These are phyloP conservation scores for Debaryomyces hansenii DNA, from an alignment of 805 yeast genomes.

Conservation along the genomic window DNA sequence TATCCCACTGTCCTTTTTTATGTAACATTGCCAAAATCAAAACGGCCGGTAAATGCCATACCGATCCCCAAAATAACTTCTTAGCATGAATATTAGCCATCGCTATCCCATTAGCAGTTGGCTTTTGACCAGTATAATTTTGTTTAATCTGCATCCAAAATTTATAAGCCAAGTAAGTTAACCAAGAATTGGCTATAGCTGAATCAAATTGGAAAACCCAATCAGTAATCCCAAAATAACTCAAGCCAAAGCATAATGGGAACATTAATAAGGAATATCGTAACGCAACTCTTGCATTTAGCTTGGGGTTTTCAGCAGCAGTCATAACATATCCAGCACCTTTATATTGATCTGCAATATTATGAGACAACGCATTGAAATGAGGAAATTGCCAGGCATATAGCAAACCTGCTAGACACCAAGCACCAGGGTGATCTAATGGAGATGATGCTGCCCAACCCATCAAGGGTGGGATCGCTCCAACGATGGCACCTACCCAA, in stretches of 20 bases:
- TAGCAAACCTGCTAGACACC: constrained; percentile 86
- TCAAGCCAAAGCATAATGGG: constrained; percentile 83
- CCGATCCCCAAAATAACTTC: constrained; percentile 90
- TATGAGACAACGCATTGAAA: constrained; percentile 88
- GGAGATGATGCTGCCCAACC: constrained; percentile 94
- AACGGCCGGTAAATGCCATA: constrained; percentile 90
- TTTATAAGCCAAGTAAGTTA: constrained; percentile 71
- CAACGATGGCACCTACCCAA: constrained; percentile 99
- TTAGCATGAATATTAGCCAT: constrained; percentile 72
- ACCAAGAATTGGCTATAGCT: constrained; percentile 80
- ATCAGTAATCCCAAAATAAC: constrained; percentile 81
- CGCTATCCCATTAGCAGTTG: constrained; percentile 56
- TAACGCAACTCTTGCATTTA: constrained; percentile 91
- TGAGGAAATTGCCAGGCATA: constrained; percentile 99
- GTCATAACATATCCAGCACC: constrained; percentile 98
- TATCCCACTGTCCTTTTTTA: constrained; percentile 93
- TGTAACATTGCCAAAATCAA: constrained; percentile 90
- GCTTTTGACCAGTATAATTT: constrained; percentile 50
- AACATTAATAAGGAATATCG: constrained; percentile 91
- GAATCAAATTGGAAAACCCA: constrained; percentile 80
- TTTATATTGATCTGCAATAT: constrained; percentile 82
- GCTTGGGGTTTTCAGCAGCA: constrained; percentile 85
- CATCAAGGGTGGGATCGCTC: constrained; percentile 98
- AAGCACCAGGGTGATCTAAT: constrained; percentile 83
- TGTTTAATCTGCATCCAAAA: constrained; percentile 83